Evolutionary conservation across 768 basidiomycete genomes (phyloP), one percentile per base, ranked within the genome.

Genomic region (Trametes sanguinea): DNA sequence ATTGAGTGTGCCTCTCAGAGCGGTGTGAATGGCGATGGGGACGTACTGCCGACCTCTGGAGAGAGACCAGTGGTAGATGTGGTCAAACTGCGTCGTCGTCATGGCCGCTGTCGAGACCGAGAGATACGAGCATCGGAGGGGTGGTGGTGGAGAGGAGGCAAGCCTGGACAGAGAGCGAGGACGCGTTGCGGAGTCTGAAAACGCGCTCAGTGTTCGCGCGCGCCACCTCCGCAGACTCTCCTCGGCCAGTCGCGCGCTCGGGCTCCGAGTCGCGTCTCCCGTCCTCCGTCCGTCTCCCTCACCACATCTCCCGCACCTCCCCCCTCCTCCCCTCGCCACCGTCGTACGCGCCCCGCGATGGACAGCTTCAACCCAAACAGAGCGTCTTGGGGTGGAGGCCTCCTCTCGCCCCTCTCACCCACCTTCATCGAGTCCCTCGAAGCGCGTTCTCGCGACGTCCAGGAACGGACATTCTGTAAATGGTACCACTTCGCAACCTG

Each of bases 11-110:
- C 42, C 30, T 32, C 8, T 29, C 8, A 37, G 6, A 11, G 35
- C 35, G 32, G 43, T 6, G 11, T 9, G 10, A 14, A 17, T 42
- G 22, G 7, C 1, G 17, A 48, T n/a, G 55, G 46, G 29, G 32
- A 87, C 95, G 74, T 69, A 97, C 95, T 95, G 69, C 95, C 95
- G 50, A 85, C 71, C 59, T 94, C 87, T 47, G 86, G 65, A 4
- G 82, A 82, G 27, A 89, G 78, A 1, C 85, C 91, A 76, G n/a
- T 90, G 85, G 70, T 84, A 97, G 66, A 98, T 88, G 54, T 80
- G 81, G 72, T 96, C 95, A 67, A 94, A 96, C 68, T 95, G 92
- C 3, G 88, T 89, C 42, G 90, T 83, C 43, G 90, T 83, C 78
- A 88, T 86, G 72, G 70, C 76, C 72, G 66, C 27, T 45, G 57